Conservation (phyloP, 495 filamentous ascomycete genomes). For the Penicillium tannophilum region DNA sequence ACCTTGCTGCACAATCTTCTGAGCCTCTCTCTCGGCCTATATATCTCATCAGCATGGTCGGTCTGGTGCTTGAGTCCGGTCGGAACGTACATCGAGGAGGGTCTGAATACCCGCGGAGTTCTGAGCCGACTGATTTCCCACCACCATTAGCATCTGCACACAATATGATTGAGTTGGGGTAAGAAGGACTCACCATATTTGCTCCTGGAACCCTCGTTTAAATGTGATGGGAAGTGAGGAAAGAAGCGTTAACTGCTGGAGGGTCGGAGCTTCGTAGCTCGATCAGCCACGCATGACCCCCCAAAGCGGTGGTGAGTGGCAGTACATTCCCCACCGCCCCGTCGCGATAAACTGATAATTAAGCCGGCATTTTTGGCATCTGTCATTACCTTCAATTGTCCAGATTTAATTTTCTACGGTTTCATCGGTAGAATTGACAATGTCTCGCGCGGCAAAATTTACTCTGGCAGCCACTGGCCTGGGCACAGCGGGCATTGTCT, state of each 20-base stretch:
- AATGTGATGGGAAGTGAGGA: conserved; percentile 11
- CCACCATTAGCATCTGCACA: conserved; percentile 29
- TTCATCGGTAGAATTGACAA: conserved; percentile 29
- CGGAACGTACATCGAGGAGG: conserved; percentile 85
- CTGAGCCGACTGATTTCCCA: conserved; percentile 77
- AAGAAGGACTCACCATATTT: conserved; percentile 44
- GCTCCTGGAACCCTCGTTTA: conserved; percentile 17
- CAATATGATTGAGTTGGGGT: not conserved
- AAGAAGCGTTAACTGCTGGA: conserved; percentile 16
- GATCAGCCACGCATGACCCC: conserved; percentile 42
- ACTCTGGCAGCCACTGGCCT: conserved; percentile 78
- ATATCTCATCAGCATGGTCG: conserved; percentile 30
- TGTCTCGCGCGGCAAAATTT: conserved; percentile 88
- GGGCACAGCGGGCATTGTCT: conserved; percentile 73
- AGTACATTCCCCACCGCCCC: conserved; percentile 39
- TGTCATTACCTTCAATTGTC: not conserved
- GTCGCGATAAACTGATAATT: conserved; percentile 37
- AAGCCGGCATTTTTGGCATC: conserved; percentile 18
- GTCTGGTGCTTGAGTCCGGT: not conserved
- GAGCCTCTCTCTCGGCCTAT: conserved; percentile 96
- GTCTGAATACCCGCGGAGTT: conserved; percentile 98
- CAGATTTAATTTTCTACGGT: not conserved
- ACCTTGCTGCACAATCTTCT: conserved; percentile 99
- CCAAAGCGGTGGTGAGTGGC: conserved; percentile 38
- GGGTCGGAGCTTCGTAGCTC: conserved; percentile 40